Conservation (phyloP, 208 protist genomes). For the Acanthamoeba culbertsoni region DNA sequence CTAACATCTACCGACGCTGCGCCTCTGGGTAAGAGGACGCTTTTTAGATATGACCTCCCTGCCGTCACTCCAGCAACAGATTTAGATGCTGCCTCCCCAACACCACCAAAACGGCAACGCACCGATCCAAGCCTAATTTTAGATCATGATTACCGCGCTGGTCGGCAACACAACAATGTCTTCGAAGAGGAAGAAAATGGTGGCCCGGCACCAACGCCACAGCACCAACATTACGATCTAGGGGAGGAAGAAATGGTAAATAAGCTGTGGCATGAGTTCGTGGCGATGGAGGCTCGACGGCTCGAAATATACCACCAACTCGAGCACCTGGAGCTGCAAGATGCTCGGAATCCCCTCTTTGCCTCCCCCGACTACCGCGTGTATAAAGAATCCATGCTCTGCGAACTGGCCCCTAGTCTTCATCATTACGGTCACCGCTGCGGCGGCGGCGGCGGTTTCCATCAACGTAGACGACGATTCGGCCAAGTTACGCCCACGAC, state of each 20-base stretch:
- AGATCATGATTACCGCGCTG: too few species aligned
- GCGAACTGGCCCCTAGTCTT: background rate
- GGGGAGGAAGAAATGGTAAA: background rate
- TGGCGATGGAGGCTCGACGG: background rate
- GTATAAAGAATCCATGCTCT: background rate
- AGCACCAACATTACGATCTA: background rate
- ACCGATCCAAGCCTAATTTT: too few species aligned
- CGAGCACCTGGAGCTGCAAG: background rate
- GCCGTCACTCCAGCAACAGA: too few species aligned
- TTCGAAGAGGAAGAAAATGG: background rate
- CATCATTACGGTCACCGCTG: background rate
- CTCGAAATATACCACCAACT: constrained; percentile 10
- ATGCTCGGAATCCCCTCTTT: background rate
- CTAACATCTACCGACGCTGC: too few species aligned
- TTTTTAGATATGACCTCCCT: too few species aligned
- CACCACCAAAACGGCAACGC: too few species aligned
- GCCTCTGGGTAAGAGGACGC: too few species aligned
- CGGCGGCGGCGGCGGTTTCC: too few species aligned
- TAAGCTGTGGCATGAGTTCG: background rate
- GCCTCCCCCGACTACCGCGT: background rate
- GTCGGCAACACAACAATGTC: too few species aligned
- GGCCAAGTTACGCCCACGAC: background rate
- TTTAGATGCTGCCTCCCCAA: too few species aligned
- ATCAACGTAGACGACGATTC: background rate
- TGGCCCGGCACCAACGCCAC: background rate